Conservation (phyloP, 2,329 filamentous ascomycete species). For the Pochonia chlamydosporia region DNA sequence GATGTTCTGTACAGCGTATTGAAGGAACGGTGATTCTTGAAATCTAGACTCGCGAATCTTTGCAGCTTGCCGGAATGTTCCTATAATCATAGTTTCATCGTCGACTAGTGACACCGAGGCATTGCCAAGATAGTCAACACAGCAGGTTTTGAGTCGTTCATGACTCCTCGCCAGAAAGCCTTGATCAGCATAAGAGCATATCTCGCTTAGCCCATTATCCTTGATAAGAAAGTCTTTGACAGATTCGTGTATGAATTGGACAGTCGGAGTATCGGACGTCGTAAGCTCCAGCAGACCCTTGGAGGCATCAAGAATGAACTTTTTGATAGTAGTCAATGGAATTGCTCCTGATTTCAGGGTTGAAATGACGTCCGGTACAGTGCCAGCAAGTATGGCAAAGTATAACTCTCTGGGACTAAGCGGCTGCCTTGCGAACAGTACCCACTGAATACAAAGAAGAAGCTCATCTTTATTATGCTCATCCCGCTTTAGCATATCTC, state of each 20-base stretch:
- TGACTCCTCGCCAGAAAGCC: conserved; percentile 2
- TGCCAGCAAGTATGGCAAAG: conserved; percentile 12
- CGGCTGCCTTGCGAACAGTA: conserved; percentile 42
- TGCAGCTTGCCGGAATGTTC: neutral
- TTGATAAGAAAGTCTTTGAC: conserved; percentile 40
- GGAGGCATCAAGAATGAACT: conserved; percentile 31
- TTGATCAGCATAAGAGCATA: conserved; percentile 2
- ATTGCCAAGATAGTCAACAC: conserved; percentile 1
- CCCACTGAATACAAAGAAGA: conserved; percentile 41
- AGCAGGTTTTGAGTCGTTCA: conserved; percentile 8
- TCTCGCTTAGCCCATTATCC: conserved; percentile 19
- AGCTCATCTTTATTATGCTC: conserved; percentile 31
- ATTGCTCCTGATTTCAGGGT: neutral
- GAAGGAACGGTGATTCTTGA: conserved; percentile 8
- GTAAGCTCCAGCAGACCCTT: conserved; percentile 40
- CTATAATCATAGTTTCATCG: neutral
- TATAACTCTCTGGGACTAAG: conserved; percentile 39
- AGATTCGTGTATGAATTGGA: conserved; percentile 46
- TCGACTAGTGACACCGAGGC: neutral
- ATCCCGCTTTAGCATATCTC: conserved; percentile 44
- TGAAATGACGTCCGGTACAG: fast-evolving
- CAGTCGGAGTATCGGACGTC: conserved; percentile 15
- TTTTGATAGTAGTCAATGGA: conserved; percentile 2
- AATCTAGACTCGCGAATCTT: neutral
- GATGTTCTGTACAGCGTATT: conserved; percentile 9